Conservation (phyloP, 2,329 filamentous ascomycete species). For the Tolypocladium tropicale region DNA sequence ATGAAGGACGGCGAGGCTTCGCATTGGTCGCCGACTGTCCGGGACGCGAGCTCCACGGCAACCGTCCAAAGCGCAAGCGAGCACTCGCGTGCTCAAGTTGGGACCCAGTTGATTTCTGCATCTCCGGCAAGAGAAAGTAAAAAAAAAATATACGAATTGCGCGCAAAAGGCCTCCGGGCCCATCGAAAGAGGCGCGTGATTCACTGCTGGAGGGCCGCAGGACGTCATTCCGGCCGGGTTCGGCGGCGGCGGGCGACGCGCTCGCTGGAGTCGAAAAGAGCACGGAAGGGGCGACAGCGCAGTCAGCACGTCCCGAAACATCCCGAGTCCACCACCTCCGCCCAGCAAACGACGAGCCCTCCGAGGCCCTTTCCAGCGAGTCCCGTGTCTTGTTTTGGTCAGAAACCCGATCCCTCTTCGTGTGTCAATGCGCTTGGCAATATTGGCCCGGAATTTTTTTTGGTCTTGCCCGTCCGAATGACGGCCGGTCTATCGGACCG, state of each 20-base stretch:
- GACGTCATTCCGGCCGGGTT: not conserved
- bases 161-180: not conserved
- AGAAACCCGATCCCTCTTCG: not conserved
- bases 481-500: not conserved
- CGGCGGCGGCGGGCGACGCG: not conserved
- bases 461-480: not conserved
- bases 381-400: not conserved
- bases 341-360: not conserved
- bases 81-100: too few species aligned
- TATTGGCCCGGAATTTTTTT: not conserved
- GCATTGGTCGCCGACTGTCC: not conserved
- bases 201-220: not conserved
- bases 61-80: not conserved
- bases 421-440: not conserved
- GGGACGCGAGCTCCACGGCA: not conserved
- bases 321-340: not conserved
- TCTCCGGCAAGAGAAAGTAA: not conserved
- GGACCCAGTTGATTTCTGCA: not conserved
- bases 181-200: not conserved
- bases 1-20: not conserved
- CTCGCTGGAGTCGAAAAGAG: not conserved
- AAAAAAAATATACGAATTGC: not conserved
- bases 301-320: not conserved
- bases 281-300: not conserved
- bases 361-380: not conserved